A percentile compares a stretch with the other conserved stretches of the same genome.
phyloP scores from a whole-genome alignment of 257 asterid species.

The Echites panduratus region DNA sequence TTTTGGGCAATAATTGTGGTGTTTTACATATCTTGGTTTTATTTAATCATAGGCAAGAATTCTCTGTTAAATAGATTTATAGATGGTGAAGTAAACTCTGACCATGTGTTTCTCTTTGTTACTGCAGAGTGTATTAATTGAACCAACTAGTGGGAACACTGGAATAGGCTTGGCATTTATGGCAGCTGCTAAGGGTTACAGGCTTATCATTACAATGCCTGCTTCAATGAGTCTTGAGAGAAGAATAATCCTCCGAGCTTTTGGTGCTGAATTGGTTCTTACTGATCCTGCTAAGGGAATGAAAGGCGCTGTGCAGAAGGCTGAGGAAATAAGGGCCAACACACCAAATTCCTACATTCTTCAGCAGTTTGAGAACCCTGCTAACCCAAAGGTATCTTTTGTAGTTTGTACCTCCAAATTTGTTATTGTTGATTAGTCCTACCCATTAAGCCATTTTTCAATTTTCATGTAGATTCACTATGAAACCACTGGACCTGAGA shows the following conservation, averaged over 20 bases:
- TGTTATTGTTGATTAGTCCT: background rate
- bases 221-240: constrained; percentile 89
- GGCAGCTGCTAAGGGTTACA: constrained; percentile 90
- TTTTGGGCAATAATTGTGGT: background rate
- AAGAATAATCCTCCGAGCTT: constrained; percentile 77
- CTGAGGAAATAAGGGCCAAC: constrained; percentile 74
- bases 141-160: constrained; percentile 94
- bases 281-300: constrained; percentile 89
- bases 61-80: background rate
- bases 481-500: constrained; percentile 89
- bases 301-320: constrained; percentile 84
- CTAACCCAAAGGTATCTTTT: constrained; percentile 76
- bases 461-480: constrained; percentile 50
- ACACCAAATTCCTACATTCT: constrained; percentile 87
- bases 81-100: background rate
- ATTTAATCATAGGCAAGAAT: background rate
- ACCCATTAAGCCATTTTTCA: background rate
- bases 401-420: background rate
- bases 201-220: constrained; percentile 90
- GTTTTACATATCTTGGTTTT: background rate
- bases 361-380: constrained; percentile 88
- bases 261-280: constrained; percentile 88
- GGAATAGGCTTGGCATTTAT: constrained; percentile 96
- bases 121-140: constrained; percentile 77
- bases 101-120: constrained; percentile 9